phyloP scores from a whole-genome alignment of 352 stramenopile genomes.

The Phytophthora sansomeana region DNA sequence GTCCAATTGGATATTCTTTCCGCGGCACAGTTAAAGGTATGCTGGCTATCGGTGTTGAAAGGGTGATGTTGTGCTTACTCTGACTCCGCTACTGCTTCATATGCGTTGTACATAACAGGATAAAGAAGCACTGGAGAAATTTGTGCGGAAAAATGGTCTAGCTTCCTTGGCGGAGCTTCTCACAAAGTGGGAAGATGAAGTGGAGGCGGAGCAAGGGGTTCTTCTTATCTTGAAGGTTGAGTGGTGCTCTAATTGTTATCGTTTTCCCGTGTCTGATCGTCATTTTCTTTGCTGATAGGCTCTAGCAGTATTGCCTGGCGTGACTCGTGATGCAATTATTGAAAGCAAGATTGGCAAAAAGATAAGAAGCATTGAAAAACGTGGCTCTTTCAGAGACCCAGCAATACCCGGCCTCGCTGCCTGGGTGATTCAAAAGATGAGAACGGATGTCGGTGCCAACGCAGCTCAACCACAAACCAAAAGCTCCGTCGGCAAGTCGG shows the following conservation, averaged over 20 bases:
- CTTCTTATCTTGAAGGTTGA: slow-evolving; percentile 73
- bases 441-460: slow-evolving; percentile 35
- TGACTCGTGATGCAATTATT: slow-evolving; percentile 52
- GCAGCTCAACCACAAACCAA: slow-evolving; percentile 16
- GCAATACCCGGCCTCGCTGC: slow-evolving; percentile 52
- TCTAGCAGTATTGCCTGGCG: slow-evolving; percentile 62
- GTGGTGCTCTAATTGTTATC: not conserved
- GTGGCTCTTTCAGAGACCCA: slow-evolving; percentile 28
- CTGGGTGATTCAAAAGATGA: slow-evolving; percentile 73
- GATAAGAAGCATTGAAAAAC: slow-evolving; percentile 52
- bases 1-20: slow-evolving; percentile 48
- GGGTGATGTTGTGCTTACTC: not conserved
- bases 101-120: slow-evolving; percentile 31
- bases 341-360: slow-evolving; percentile 66
- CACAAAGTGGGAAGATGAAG: slow-evolving; percentile 50
- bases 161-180: slow-evolving; percentile 54
- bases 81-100: not conserved
- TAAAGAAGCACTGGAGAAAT: slow-evolving; percentile 57
- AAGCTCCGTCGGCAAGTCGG: slow-evolving; percentile 13
- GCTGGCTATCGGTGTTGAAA: slow-evolving; percentile 2
- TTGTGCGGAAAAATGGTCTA: slow-evolving; percentile 63
- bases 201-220: slow-evolving; percentile 61
- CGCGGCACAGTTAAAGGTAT: slow-evolving; percentile 49
- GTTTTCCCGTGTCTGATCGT: slow-evolving; percentile 5
- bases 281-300: slow-evolving; percentile 32